Percentiles rank a stretch among this genome's conserved stretches.
Evolutionary conservation across 129 eudicot species (phyloP).

Genomic region (Apium graveolens): DNA sequence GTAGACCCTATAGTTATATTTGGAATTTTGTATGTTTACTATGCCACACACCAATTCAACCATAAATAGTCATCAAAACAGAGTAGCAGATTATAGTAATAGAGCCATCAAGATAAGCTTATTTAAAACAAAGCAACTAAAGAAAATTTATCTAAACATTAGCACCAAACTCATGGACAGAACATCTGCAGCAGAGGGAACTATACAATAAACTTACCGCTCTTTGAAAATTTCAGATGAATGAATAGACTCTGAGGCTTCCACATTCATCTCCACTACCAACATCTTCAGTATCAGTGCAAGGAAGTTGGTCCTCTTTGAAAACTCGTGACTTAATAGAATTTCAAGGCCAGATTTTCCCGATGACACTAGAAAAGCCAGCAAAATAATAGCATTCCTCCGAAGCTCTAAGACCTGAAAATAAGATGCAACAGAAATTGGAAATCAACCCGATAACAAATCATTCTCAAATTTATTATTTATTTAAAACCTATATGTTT

Average conservation of each 20-base stretch:
- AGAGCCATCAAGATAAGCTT: neutral
- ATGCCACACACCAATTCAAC: neutral
- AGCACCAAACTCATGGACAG: neutral
- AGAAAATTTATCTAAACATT: neutral
- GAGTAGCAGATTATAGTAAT: neutral
- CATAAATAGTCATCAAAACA: neutral
- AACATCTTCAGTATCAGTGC: slow-evolving; percentile 49
- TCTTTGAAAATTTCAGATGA: slow-evolving; percentile 45
- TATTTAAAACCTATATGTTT: neutral
- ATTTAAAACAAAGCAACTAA: neutral
- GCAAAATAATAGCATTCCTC: slow-evolving; percentile 41
- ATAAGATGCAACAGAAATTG: neutral
- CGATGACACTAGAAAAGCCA: slow-evolving; percentile 76
- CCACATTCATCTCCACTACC: slow-evolving; percentile 56
- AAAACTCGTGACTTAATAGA: slow-evolving; percentile 38
- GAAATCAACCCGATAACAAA: neutral
- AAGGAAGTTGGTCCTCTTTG: slow-evolving; percentile 43
- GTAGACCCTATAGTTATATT: neutral
- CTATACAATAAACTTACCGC: slow-evolving; percentile 31
- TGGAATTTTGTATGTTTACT: neutral
- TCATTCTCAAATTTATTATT: neutral
- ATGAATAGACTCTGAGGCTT: slow-evolving; percentile 30
- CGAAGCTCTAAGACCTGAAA: slow-evolving; percentile 76
- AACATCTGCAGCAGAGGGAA: neutral
- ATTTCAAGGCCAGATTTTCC: slow-evolving; percentile 71